Base-by-base conservation (phyloP, 352 stramenopile species). In the Blastocystis sp. region DNA sequence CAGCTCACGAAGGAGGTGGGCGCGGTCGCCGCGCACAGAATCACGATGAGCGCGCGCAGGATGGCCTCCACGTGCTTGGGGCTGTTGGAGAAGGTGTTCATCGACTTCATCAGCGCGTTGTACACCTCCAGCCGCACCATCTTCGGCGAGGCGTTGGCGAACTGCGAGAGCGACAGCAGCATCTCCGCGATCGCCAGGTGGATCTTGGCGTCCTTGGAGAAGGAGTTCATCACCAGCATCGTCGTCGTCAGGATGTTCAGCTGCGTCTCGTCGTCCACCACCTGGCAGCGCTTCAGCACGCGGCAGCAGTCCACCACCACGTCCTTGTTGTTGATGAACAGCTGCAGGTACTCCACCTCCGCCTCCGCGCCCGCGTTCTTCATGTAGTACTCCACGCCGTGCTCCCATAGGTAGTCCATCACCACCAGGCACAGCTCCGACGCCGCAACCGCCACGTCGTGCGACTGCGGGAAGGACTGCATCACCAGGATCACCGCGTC, bases 61-160 rank as follows among this genome's bases (percentile, higher is more conserved):
- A 84, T 63, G 34, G 57, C 74, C 60, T 84, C 57, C 52, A 84
- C 74, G 42, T 84, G 74, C 34, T 69, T 24, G 21, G 19, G 19
- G 24, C 57, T 84, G 42, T 52, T 68, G 21, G 11, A 24, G 61
- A 84, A 84, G 24, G 61, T 69, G 40, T 17, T 43, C 74, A 84
- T 70, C 38, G 74, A 84, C 74, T 84, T 84, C 48, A 84, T 84
- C 61, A 84, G 74, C 34, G 54, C 57, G 42, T 84, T 84, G 54
- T 70, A 84, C 54, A 84, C 60, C 54, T 84, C 74, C 74, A 84
- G 42, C 19, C 60, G 74, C 40, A 84, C 52, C 74, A 84, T 84
- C 74, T 84, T 84, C 74, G 57, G 10, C 38, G 74, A 59, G 4
- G 74, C 74, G 61, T 84, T 84, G 17, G 57, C 21, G 54, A 43